Evolutionary conservation across 164 flowering plant species (phyloP).

Genomic region (Aristolochia californica): DNA sequence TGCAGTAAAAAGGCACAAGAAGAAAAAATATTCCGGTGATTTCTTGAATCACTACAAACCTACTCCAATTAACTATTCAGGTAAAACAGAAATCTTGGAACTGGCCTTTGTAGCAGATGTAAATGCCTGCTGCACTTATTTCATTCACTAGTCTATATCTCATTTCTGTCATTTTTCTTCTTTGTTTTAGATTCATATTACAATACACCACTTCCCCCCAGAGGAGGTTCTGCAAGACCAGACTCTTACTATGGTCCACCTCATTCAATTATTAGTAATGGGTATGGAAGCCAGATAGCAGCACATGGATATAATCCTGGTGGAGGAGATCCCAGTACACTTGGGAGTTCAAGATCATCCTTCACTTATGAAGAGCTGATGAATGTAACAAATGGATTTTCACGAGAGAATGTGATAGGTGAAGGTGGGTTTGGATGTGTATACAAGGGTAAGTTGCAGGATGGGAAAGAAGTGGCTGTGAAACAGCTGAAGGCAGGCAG

Average conservation of each 20-base stretch:
- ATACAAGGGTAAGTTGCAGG: slow-evolving; percentile 33
- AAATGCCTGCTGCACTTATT: background rate
- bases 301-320: slow-evolving; percentile 1
- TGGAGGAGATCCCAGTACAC: slow-evolving; percentile 10
- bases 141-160: background rate
- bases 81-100: slow-evolving; percentile 23
- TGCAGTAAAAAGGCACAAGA: slow-evolving; percentile 19
- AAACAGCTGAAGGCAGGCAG: slow-evolving; percentile 54
- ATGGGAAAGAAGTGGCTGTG: slow-evolving; percentile 49
- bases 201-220: background rate
- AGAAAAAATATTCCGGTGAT: slow-evolving; percentile 12
- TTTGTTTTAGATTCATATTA: slow-evolving; percentile 26
- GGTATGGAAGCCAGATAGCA: slow-evolving; percentile 1
- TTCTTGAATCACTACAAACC: slow-evolving; percentile 14
- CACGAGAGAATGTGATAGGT: slow-evolving; percentile 36
- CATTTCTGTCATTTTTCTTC: slow-evolving; percentile 6
- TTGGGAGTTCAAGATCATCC: slow-evolving; percentile 17
- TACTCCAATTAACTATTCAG: slow-evolving; percentile 15
- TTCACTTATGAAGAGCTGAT: slow-evolving; percentile 46
- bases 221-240: slow-evolving; percentile 14
- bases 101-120: background rate
- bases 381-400: slow-evolving; percentile 43
- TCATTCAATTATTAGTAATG: slow-evolving; percentile 6
- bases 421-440: slow-evolving; percentile 67
- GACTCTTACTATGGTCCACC: slow-evolving; percentile 12